Percentiles rank a stretch among this genome's conserved stretches.
phyloP scores from a whole-genome alignment of 129 eudicot genomes.

The Artemisia tridentata region DNA sequence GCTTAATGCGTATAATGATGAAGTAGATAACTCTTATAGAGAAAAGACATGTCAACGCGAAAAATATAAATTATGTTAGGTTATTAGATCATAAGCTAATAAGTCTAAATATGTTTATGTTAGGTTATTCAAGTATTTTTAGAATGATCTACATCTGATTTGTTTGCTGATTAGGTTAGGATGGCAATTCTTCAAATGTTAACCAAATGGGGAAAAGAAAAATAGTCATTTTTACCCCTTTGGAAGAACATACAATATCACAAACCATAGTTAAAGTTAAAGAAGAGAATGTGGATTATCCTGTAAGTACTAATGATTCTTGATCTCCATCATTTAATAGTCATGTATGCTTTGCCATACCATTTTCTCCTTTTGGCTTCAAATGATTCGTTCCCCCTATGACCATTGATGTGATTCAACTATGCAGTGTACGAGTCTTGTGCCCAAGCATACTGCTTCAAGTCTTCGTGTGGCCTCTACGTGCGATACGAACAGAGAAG shows the following conservation, averaged over 20 bases:
- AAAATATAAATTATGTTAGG: too few relatives aligned
- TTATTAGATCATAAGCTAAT: too few relatives aligned
- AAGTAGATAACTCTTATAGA: too few relatives aligned
- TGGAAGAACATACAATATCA: conserved; percentile 21
- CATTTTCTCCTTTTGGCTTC: not conserved
- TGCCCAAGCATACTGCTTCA: conserved; percentile 1
- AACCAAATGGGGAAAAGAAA: conserved; percentile 17
- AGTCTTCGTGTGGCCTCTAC: conserved; percentile 15
- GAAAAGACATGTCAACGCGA: too few relatives aligned
- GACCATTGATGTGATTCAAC: conserved; percentile 8
- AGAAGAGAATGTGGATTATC: conserved; percentile 5
- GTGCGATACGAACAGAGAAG: conserved; percentile 9
- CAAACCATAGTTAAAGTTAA: conserved; percentile 19
- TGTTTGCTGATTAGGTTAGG: too few relatives aligned
- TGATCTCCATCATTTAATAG: conserved; percentile 12
- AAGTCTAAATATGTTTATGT: too few relatives aligned
- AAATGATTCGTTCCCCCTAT: not conserved
- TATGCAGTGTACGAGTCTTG: conserved; percentile 18
- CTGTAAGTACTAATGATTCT: conserved; percentile 7
- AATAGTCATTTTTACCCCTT: not conserved
- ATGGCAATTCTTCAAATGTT: conserved; percentile 24
- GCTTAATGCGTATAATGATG: too few relatives aligned
- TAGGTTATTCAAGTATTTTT: too few relatives aligned
- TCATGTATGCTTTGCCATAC: conserved; percentile 14
- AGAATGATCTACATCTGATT: too few relatives aligned